Evolutionary conservation across 2,329 filamentous ascomycete species (phyloP), one percentile per base, ranked within the genome.

Genomic region (Colletotrichum sublineola): DNA sequence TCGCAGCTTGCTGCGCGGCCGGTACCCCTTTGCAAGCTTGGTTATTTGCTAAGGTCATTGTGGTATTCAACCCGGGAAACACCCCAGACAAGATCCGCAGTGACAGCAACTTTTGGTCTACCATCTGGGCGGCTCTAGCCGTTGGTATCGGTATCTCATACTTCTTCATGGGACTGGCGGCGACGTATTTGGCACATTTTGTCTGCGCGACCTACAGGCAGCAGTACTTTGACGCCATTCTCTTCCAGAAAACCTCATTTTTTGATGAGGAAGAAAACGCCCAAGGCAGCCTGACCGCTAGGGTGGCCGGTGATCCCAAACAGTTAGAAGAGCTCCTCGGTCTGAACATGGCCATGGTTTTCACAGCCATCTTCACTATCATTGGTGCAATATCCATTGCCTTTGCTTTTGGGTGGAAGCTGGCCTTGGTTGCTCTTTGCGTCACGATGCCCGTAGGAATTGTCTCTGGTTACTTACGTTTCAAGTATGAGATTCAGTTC

Each of bases 351-450:
- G 86, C 90, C 2, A 85, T 93, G 74, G 86, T 89, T 2, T 85
- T 85, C 71, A 88, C 91, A 29, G 89, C 91, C 11, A 77, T 92
- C 31, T 91, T 94, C 78, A 92, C 89, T 61, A 81, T 95, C 3
- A 76, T 89, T 11, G 93, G 92, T 0, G 89, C 88, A 9, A 81
- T 94, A 18, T 83, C 87, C 55, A 92, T 95, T 63, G 86, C 91
- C 1, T 94, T 94, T 76, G 84, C 87, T 5, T 94, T 92, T 78
- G 91, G 92, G 1, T 95, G 93, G 93, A 95, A 94, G 79, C 84
- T 96, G 11, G 89, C 91, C 0, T 82, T 94, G 0, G 90, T 95
- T 0, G 87, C 89, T 0, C 82, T 90, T 11, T 92, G 90, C 75
- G 89, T 92, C 11, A 87, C 88, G 7, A 80, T 88, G 66, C 88